A percentile compares a stretch with the other conserved stretches of the same genome.
Evolutionary conservation across 164 flowering plant species (phyloP).

Genomic region (Taxillus chinensis): DNA sequence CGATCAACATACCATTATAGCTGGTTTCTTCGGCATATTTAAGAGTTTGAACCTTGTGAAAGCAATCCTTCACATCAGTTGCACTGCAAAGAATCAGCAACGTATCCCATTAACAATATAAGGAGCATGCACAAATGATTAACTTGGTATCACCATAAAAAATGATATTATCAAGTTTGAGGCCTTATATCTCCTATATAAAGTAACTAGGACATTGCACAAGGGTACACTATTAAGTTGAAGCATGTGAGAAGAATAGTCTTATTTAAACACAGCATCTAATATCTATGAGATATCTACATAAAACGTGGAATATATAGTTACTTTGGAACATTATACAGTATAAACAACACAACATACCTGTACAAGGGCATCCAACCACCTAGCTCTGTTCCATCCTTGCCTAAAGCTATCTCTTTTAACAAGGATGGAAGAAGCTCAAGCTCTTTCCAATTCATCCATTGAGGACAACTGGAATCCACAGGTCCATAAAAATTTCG

Average conservation of each 20-base stretch:
- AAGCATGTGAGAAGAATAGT: too few relatives aligned
- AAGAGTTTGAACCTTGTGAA: slow-evolving; percentile 50
- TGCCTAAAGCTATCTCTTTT: slow-evolving; percentile 40
- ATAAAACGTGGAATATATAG: not conserved
- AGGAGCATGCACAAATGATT: too few relatives aligned
- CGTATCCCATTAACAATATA: not conserved
- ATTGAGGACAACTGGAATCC: slow-evolving; percentile 36
- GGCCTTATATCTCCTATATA: too few relatives aligned
- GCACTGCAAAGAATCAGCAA: slow-evolving; percentile 42
- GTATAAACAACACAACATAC: slow-evolving; percentile 21
- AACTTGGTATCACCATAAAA: too few relatives aligned
- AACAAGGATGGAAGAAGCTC: slow-evolving; percentile 43
- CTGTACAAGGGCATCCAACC: slow-evolving; percentile 78
- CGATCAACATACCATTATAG: slow-evolving; percentile 52
- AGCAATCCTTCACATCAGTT: slow-evolving; percentile 64
- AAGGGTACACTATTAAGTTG: too few relatives aligned
- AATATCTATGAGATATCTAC: too few relatives aligned
- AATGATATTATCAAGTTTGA: too few relatives aligned
- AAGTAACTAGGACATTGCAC: too few relatives aligned
- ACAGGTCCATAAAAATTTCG: slow-evolving; percentile 65
- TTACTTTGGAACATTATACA: not conserved
- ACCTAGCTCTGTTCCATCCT: slow-evolving; percentile 49
- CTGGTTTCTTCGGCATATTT: slow-evolving; percentile 77
- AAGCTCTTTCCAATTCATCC: slow-evolving; percentile 72
- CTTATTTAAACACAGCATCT: too few relatives aligned